Percentiles rank a stretch among this genome's conserved stretches.
Conservation (phyloP, 306 rosid species). For the Senna siamea region DNA sequence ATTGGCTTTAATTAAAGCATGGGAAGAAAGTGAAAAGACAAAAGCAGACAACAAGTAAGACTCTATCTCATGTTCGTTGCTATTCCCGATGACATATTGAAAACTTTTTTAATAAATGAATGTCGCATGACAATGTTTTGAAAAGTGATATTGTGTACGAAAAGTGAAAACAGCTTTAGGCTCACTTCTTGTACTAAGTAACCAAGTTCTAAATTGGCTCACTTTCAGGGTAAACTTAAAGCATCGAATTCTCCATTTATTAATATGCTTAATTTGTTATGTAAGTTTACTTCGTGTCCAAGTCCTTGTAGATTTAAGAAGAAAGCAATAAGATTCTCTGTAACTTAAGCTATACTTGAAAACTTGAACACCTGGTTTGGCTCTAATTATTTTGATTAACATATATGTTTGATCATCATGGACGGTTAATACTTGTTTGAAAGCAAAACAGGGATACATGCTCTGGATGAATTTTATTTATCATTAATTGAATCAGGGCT, state of each 20-base stretch:
- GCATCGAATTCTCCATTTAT: neutral
- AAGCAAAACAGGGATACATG: neutral
- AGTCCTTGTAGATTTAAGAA: neutral
- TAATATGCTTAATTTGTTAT: neutral
- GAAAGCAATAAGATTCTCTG: neutral
- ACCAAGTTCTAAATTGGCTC: neutral
- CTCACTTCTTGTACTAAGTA: neutral
- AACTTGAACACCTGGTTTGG: too few species aligned
- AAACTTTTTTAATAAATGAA: neutral
- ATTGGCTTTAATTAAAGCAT: constrained; percentile 82
- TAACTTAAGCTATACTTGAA: too few species aligned
- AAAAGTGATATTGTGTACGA: too few species aligned
- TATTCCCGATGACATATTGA: neutral
- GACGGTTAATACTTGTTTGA: neutral
- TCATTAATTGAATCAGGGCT: constrained; percentile 64
- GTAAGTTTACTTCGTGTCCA: neutral
- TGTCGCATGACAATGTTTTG: neutral
- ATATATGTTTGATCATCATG: too few species aligned
- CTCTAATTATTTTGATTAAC: too few species aligned
- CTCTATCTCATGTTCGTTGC: constrained; percentile 19
- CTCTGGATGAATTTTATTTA: neutral
- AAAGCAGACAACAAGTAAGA: constrained; percentile 80
- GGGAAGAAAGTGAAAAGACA: constrained; percentile 95
- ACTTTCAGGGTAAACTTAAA: neutral
- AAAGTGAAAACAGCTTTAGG: too few species aligned